Conservation (phyloP, 208 protist genomes). For the Wallacemonas rigidus region DNA sequence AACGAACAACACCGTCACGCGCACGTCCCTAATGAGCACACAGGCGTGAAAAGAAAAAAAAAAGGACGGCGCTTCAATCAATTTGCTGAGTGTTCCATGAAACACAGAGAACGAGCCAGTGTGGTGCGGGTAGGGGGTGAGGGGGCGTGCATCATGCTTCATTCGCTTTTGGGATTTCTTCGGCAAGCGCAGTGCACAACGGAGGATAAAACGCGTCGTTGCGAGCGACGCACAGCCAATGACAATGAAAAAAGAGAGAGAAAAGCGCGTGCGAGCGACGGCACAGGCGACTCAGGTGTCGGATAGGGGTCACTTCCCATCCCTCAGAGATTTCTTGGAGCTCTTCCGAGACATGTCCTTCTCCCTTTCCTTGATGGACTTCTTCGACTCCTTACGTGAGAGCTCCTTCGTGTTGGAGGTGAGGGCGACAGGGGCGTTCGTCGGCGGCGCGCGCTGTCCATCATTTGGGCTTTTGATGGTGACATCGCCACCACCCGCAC, state of each 20-base stretch:
- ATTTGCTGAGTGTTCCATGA: too few species aligned
- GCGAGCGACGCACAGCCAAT: background rate
- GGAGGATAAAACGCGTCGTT: too few species aligned
- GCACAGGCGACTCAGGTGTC: background rate
- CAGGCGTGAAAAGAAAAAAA: too few species aligned
- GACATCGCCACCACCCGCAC: slow-evolving; percentile 14
- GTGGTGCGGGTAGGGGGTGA: too few species aligned
- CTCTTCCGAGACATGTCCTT: slow-evolving; percentile 13
- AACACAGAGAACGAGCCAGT: too few species aligned
- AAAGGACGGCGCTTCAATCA: too few species aligned
- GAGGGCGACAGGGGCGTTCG: slow-evolving; percentile 5
- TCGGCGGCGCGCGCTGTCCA: background rate
- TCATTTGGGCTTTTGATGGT: slow-evolving; percentile 6
- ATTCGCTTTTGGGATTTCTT: too few species aligned
- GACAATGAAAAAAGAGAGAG: slow-evolving; percentile 23
- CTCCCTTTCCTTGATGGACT: slow-evolving; percentile 5
- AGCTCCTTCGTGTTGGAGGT: slow-evolving; percentile 9
- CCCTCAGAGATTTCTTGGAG: slow-evolving; percentile 17
- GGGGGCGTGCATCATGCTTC: too few species aligned
- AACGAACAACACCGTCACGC: too few species aligned
- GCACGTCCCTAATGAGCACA: too few species aligned
- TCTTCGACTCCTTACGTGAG: slow-evolving; percentile 13
- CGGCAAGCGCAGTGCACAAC: too few species aligned
- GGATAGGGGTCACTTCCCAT: background rate
- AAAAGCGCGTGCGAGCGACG: background rate